Evolutionary conservation across 2,329 filamentous ascomycete species (phyloP), one percentile per base, ranked within the genome.

Genomic region (Sordariomycetes sp.): DNA sequence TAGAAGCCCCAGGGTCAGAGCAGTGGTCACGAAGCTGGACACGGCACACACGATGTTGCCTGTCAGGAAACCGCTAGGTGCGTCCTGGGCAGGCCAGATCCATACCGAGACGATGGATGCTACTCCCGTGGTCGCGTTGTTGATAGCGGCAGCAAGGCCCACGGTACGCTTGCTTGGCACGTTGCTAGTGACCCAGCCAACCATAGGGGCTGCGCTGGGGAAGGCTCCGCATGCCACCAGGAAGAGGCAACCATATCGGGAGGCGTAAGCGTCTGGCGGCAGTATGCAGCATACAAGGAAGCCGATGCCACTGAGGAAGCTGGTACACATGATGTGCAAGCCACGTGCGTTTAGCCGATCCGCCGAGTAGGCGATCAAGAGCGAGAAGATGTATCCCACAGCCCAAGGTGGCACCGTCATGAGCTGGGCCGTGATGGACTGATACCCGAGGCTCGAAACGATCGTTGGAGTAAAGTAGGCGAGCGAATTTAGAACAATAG

Each of bases 71-170:
- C 79, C 79, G 9, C 45, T 58, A 11, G 55, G 48, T 6, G 66
- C 69, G 51, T 84, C 77, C 5, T 70, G 55, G 1, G 70, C 62
- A 46, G 79, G 80, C 54, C 83, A 84, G 36, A 83, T 82, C 78
- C 78, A 84, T 1, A 82, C 77, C 0, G 77, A 79, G 0, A 74
- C 70, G 25, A 83, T 83, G 50, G 83, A 79, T 1, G 79, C 79
- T 0, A 76, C 77, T 0, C 76, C 78, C 27, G 63, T 64, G 33
- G 79, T 67, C 0, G 72, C 74, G 15, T 82, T 69, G 42, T 83
- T 82, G 35, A 84, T 51, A 0, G 78, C 79, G 30, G 82, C 79
- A 0, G 78, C 79, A 9, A 84, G 59, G 0, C 78, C 78, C 1
- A 73, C 70, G 0, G 76, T 68, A 0, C 70, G 70, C 0, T 78